phyloP scores from a whole-genome alignment of 129 eudicot species.

The Chrysanthemum makinoi region DNA sequence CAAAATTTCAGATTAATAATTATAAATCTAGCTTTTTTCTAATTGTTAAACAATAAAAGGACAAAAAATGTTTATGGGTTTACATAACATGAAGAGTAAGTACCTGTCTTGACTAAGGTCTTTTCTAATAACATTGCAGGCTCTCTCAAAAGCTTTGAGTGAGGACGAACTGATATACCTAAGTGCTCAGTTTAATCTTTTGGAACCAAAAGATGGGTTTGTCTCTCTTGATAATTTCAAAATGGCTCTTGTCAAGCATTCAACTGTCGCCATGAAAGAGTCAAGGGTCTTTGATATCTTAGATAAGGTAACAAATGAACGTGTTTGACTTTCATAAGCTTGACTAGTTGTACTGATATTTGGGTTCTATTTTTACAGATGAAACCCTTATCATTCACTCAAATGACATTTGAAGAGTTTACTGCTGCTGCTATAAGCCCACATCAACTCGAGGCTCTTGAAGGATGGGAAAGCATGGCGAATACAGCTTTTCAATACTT shows the following conservation, averaged over 20 bases:
- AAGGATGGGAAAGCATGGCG: slow-evolving; percentile 79
- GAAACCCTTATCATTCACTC: slow-evolving; percentile 69
- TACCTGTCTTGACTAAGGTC: background rate
- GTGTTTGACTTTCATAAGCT: background rate
- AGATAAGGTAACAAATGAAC: slow-evolving; percentile 54
- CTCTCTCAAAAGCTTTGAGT: slow-evolving; percentile 85
- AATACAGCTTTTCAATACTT: slow-evolving; percentile 60
- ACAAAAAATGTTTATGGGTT: no score
- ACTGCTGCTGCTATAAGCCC: slow-evolving; percentile 84
- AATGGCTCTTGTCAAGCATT: slow-evolving; percentile 74
- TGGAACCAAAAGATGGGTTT: slow-evolving; percentile 85
- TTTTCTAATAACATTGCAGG: slow-evolving; percentile 40
- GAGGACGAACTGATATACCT: slow-evolving; percentile 75
- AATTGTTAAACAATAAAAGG: no score
- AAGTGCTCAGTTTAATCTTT: slow-evolving; percentile 67
- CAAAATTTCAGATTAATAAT: no score
- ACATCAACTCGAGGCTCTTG: slow-evolving; percentile 92
- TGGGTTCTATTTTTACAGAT: slow-evolving; percentile 41
- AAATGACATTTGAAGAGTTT: slow-evolving; percentile 87
- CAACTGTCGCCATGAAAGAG: slow-evolving; percentile 84
- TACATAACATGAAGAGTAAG: no score
- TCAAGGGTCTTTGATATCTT: slow-evolving; percentile 77
- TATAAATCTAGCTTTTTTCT: no score
- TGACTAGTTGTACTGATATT: background rate
- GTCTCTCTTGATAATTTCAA: slow-evolving; percentile 75